phyloP scores from a whole-genome alignment of 1,284 basidiomycete species.

The Cryptococcus sp. region DNA sequence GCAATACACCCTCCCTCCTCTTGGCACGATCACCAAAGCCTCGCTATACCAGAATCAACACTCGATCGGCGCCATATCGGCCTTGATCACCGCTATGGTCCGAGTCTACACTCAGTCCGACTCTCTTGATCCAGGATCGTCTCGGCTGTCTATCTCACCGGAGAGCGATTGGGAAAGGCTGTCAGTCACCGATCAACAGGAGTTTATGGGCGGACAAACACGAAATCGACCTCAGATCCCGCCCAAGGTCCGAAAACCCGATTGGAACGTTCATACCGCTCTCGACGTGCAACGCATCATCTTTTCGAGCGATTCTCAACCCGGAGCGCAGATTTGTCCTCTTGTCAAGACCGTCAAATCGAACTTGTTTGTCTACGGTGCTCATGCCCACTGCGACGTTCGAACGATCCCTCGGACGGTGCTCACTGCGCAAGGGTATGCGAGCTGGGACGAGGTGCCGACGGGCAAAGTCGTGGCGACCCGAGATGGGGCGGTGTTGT shows the following conservation, averaged over 20 bases:
- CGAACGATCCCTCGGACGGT: slow-evolving; percentile 21
- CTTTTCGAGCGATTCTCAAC: slow-evolving; percentile 48
- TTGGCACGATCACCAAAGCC: slow-evolving; percentile 44
- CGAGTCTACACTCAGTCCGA: slow-evolving; percentile 24
- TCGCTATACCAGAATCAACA: slow-evolving; percentile 47
- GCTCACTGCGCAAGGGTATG: slow-evolving; percentile 15
- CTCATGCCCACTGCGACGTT: slow-evolving; percentile 36
- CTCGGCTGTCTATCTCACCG: slow-evolving; percentile 12
- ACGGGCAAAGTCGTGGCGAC: slow-evolving; percentile 45
- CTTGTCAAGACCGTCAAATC: slow-evolving; percentile 30
- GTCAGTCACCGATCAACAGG: slow-evolving; percentile 33
- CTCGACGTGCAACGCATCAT: slow-evolving; percentile 43
- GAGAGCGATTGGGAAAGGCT: slow-evolving; percentile 19
- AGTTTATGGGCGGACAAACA: slow-evolving; percentile 44
- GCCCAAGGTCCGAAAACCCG: slow-evolving; percentile 37
- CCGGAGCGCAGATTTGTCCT: slow-evolving; percentile 46
- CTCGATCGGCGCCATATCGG: slow-evolving; percentile 42
- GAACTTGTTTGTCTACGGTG: slow-evolving; percentile 48
- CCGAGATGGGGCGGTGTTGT: slow-evolving; percentile 47
- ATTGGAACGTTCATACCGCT: slow-evolving; percentile 39
- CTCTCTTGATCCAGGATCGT: not conserved
- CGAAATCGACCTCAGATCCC: slow-evolving; percentile 46
- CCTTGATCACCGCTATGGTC: slow-evolving; percentile 44
- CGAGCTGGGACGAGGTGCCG: slow-evolving; percentile 20
- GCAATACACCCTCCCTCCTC: slow-evolving; percentile 44